A percentile compares a stretch with the other conserved stretches of the same genome.
These are phyloP conservation scores for Epichloe sylvatica DNA, from an alignment of 2,329 filamentous ascomycete genomes.

Conservation along the genomic window DNA sequence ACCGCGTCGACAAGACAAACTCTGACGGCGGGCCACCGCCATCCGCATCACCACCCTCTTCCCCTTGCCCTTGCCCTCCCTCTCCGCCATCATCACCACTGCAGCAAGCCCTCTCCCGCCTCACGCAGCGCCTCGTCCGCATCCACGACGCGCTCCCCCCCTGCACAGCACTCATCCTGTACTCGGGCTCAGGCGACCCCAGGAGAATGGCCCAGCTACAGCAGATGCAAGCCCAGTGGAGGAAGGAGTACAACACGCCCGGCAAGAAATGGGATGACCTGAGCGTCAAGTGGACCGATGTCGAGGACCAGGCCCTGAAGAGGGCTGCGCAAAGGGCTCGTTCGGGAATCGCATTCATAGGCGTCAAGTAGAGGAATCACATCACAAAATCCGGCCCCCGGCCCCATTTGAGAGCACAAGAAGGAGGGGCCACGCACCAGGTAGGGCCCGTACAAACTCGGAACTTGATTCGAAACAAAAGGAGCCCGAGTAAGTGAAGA, in stretches of 20 bases:
- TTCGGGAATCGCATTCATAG: constrained; percentile 49
- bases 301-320: constrained; percentile 48
- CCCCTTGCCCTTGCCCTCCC: not conserved
- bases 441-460: no score
- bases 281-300: constrained; percentile 53
- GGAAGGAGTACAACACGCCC: constrained; percentile 48
- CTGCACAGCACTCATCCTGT: constrained; percentile 51
- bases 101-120: constrained; percentile 30
- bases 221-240: constrained; percentile 45
- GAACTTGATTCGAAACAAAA: no score
- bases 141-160: constrained; percentile 47
- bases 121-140: constrained; percentile 35
- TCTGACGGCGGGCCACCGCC: constrained; percentile 23
- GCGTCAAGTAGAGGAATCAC: constrained; percentile 38
- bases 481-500: no score
- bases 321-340: constrained; percentile 43
- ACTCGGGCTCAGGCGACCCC: constrained; percentile 55
- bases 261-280: constrained; percentile 53
- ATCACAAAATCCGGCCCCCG: not conserved
- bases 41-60: constrained; percentile 8
- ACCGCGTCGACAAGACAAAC: constrained; percentile 26
- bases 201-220: constrained; percentile 50
- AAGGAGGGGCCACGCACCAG: no score
- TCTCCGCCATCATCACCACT: constrained; percentile 21
- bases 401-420: no score